These are phyloP conservation scores for Rhizophagus prolifer DNA, from an alignment of 192 early-diverging fungal genomes.

Conservation along the genomic window DNA sequence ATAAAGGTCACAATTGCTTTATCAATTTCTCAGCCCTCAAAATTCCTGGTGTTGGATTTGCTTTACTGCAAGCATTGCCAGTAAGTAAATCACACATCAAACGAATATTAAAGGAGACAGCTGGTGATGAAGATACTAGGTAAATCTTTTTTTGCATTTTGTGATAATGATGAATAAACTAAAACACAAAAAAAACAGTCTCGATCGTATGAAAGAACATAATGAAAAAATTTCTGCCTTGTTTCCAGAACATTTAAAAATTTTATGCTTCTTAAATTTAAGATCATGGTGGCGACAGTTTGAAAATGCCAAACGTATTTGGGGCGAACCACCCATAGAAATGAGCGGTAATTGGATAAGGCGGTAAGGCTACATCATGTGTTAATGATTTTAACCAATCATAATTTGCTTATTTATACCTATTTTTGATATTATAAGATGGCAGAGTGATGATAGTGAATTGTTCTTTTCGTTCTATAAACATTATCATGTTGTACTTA, in stretches of 20 bases:
- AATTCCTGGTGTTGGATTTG: conserved; percentile 47
- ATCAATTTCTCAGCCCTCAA: conserved; percentile 25
- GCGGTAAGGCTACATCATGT: conserved; percentile 22
- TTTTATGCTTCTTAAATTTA: conserved; percentile 38
- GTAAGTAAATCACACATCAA: conserved; percentile 41
- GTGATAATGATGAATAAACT: neutral
- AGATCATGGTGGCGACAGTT: conserved; percentile 43
- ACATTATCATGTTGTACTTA: conserved; percentile 49
- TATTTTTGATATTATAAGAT: conserved; percentile 22
- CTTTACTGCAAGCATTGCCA: conserved; percentile 44
- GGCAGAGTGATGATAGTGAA: conserved; percentile 57
- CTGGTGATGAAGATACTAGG: conserved; percentile 25
- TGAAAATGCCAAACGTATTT: conserved; percentile 41
- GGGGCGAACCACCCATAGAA: conserved; percentile 38
- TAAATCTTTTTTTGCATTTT: neutral
- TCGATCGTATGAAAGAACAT: conserved; percentile 30
- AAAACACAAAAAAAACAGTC: conserved; percentile 29
- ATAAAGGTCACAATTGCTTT: neutral
- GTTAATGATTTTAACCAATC: neutral
- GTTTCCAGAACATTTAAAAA: conserved; percentile 42
- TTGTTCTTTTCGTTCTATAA: conserved; percentile 56
- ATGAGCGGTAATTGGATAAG: conserved; percentile 50
- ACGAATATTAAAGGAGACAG: conserved; percentile 40
- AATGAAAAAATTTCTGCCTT: conserved; percentile 32
- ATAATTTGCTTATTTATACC: neutral